These are phyloP conservation scores for Trypanosoma platydactyli DNA, from an alignment of 208 protist species.

Conservation along the genomic window DNA sequence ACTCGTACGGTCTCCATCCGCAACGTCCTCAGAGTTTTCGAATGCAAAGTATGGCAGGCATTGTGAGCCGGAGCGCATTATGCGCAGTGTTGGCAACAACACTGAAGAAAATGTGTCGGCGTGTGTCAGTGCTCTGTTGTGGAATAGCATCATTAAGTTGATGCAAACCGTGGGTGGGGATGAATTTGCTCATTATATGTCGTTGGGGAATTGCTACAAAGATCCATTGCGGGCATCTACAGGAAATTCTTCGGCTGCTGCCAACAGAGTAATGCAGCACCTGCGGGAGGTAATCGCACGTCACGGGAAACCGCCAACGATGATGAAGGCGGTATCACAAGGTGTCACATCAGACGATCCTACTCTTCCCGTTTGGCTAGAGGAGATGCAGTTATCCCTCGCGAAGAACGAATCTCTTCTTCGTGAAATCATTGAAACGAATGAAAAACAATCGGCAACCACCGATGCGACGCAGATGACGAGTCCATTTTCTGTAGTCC, in stretches of 20 bases:
- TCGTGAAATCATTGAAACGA: neutral
- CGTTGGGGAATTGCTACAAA: neutral
- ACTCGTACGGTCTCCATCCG: conserved; percentile 5
- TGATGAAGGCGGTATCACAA: neutral
- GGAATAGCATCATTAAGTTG: conserved; percentile 22
- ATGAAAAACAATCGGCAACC: neutral
- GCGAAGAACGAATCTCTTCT: conserved; percentile 11
- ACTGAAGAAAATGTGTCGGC: conserved; percentile 16
- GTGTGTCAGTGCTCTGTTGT: conserved; percentile 14
- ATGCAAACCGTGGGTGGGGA: conserved; percentile 24
- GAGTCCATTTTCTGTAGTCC: neutral
- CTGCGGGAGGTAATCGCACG: neutral
- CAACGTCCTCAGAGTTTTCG: neutral
- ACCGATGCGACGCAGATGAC: neutral
- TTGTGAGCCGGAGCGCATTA: neutral
- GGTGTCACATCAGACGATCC: neutral
- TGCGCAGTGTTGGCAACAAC: conserved; percentile 14
- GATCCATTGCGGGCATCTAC: neutral
- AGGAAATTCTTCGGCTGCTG: neutral
- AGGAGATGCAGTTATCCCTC: conserved; percentile 10
- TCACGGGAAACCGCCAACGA: neutral
- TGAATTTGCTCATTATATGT: conserved; percentile 19
- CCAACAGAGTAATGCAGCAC: neutral
- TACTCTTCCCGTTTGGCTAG: conserved; percentile 11
- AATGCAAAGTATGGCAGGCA: neutral